Percentiles rank a stretch among this genome's conserved stretches.
Conservation (phyloP, 75 land plant genomes). For the Ceratopteris richardii region DNA sequence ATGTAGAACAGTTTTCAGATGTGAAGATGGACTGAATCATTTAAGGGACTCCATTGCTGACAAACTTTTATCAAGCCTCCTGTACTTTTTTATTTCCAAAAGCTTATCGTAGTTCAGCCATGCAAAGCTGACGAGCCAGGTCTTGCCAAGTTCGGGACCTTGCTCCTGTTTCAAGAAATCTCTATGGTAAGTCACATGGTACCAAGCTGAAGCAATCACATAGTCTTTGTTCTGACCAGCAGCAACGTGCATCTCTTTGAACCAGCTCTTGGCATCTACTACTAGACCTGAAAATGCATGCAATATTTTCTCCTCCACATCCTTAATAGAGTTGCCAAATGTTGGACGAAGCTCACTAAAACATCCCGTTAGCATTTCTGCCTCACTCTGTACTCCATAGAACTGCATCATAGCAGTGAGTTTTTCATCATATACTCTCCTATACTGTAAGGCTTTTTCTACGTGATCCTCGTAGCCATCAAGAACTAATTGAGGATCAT, state of each 20-base stretch:
- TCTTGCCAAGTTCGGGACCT: not conserved
- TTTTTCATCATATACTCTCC: conserved; percentile 41
- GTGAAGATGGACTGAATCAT: too few relatives aligned
- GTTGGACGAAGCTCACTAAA: conserved; percentile 10
- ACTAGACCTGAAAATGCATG: conserved; percentile 35
- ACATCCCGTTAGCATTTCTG: conserved; percentile 66
- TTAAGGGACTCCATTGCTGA: too few relatives aligned
- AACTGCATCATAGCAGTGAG: conserved; percentile 51
- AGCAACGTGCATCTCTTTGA: conserved; percentile 16
- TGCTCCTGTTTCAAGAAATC: conserved; percentile 11
- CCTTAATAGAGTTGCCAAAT: conserved; percentile 20
- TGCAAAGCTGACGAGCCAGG: conserved; percentile 60
- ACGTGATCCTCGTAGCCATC: conserved; percentile 56
- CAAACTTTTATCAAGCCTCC: too few relatives aligned
- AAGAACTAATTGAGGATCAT: conserved; percentile 54
- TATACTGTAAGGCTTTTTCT: conserved; percentile 28
- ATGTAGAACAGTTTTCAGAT: too few relatives aligned
- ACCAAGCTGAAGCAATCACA: conserved; percentile 79
- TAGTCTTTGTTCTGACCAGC: conserved; percentile 5
- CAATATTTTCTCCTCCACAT: conserved; percentile 55
- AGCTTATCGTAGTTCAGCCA: conserved; percentile 59
- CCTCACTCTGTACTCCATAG: conserved; percentile 61
- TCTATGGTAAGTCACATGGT: conserved; percentile 87
- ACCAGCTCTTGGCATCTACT: conserved; percentile 56
- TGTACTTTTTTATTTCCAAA: conserved; percentile 38